phyloP scores from a whole-genome alignment of 2,329 filamentous ascomycete genomes.

The Exophiala oligosperma region DNA sequence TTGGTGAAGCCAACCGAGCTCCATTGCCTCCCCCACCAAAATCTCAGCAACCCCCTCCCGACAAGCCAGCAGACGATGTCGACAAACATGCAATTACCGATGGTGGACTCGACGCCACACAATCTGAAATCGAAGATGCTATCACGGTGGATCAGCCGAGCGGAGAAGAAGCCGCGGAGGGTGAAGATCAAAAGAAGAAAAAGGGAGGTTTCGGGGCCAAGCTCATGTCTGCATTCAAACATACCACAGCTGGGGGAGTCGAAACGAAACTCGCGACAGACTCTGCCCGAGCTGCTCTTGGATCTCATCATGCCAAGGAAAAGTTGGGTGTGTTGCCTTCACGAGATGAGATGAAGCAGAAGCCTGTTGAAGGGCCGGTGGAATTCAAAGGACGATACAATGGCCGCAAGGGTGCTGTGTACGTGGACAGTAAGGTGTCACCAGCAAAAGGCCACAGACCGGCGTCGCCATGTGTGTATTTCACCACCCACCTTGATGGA shows the following conservation, averaged over 20 bases:
- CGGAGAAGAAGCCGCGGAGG: slow-evolving; percentile 38
- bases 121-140: slow-evolving; percentile 66
- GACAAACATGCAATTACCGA: slow-evolving; percentile 55
- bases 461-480: slow-evolving; percentile 68
- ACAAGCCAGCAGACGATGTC: slow-evolving; percentile 53
- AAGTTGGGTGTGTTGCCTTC: slow-evolving; percentile 68
- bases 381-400: slow-evolving; percentile 73
- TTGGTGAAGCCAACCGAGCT: slow-evolving; percentile 78
- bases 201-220: slow-evolving; percentile 50
- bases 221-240: slow-evolving; percentile 67
- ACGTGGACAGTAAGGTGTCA: slow-evolving; percentile 53
- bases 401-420: slow-evolving; percentile 71
- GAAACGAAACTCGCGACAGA: slow-evolving; percentile 71
- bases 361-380: slow-evolving; percentile 61
- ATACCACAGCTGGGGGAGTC: slow-evolving; percentile 69
- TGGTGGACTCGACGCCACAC: slow-evolving; percentile 61
- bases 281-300: slow-evolving; percentile 64
- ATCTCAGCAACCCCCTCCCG: slow-evolving; percentile 46
- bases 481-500: slow-evolving; percentile 52
- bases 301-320: slow-evolving; percentile 63
- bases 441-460: slow-evolving; percentile 56
- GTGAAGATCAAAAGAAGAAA: slow-evolving; percentile 35
- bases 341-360: slow-evolving; percentile 41
- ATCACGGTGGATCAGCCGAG: slow-evolving; percentile 54
- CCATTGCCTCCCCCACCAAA: slow-evolving; percentile 67